Conservation (phyloP, 768 basidiomycete genomes). For the Rhizopogon vulgaris region DNA sequence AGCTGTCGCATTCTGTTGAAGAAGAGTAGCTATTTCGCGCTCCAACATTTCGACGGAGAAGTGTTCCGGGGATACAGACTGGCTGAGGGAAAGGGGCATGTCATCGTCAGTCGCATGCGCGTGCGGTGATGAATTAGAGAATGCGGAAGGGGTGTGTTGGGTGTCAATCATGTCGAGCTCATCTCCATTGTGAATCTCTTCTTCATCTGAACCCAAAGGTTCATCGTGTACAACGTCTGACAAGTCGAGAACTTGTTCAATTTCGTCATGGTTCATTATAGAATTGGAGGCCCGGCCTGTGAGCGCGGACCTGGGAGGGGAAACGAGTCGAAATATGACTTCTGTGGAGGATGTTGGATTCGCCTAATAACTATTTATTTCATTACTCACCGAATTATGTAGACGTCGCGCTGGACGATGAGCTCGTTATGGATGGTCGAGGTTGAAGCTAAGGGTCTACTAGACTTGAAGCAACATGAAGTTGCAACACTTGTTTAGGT, state of each 20-base stretch:
- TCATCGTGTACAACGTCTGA: slow-evolving; percentile 85
- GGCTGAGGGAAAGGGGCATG: slow-evolving; percentile 32
- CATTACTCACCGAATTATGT: slow-evolving; percentile 13
- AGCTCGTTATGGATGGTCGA: slow-evolving; percentile 14
- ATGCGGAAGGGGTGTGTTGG: slow-evolving; percentile 24
- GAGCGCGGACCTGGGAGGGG: not conserved
- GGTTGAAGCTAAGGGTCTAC: slow-evolving; percentile 1
- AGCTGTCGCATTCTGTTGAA: slow-evolving; percentile 70
- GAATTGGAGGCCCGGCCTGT: slow-evolving; percentile 6
- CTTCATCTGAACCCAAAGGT: slow-evolving; percentile 54
- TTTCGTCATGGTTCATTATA: slow-evolving; percentile 48
- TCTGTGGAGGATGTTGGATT: not conserved
- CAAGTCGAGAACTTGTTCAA: slow-evolving; percentile 60
- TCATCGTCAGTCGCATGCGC: slow-evolving; percentile 16
- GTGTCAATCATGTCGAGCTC: slow-evolving; percentile 25
- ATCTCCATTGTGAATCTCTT: slow-evolving; percentile 24
- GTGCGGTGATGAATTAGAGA: slow-evolving; percentile 12
- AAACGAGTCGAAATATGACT: not conserved
- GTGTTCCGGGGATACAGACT: slow-evolving; percentile 36
- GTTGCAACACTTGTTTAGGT: slow-evolving; percentile 15
- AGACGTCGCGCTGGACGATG: slow-evolving; percentile 16
- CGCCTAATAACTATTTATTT: too few species aligned
- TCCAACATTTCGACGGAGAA: slow-evolving; percentile 72
- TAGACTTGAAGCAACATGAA: not conserved
- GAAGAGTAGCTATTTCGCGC: slow-evolving; percentile 67